Evolutionary conservation across 2,329 filamentous ascomycete species (phyloP).

Genomic region (Penicillium brasilianum): DNA sequence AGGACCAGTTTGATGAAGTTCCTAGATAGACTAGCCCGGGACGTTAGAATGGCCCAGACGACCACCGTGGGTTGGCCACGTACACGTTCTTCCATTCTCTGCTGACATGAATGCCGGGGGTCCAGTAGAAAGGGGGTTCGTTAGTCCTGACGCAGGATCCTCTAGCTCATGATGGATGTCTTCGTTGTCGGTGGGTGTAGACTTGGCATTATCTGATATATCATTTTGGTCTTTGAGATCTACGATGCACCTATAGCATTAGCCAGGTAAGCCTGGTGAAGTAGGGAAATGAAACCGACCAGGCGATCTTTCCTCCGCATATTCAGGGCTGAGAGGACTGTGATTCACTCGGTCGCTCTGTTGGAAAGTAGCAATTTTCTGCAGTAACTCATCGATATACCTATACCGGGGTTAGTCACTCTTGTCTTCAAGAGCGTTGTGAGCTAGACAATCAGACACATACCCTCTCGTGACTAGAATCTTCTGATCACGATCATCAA

Average conservation of each 20-base stretch:
- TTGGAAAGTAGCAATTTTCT: constrained; percentile 34
- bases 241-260: constrained; percentile 15
- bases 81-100: constrained; percentile 51
- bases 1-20: constrained; percentile 33
- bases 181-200: constrained; percentile 17
- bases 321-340: constrained; percentile 28
- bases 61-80: constrained; percentile 24
- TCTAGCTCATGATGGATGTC: constrained; percentile 26
- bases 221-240: constrained; percentile 28
- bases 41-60: constrained; percentile 12
- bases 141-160: constrained; percentile 43
- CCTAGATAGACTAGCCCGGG: constrained; percentile 33
- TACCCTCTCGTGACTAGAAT: constrained; percentile 56
- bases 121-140: constrained; percentile 50
- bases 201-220: constrained; percentile 24
- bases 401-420: constrained; percentile 26
- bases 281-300: constrained; percentile 12
- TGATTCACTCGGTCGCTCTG: constrained; percentile 22
- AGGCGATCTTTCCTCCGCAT: constrained; percentile 18
- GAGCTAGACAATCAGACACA: constrained; percentile 5
- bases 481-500: constrained; percentile 56
- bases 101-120: constrained; percentile 51
- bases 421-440: not conserved
- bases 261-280: not conserved
- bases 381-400: constrained; percentile 45